A percentile compares a stretch with the other conserved stretches of the same genome.
Evolutionary conservation across 495 filamentous ascomycete species (phyloP).

Genomic region (Neurospora sp.): DNA sequence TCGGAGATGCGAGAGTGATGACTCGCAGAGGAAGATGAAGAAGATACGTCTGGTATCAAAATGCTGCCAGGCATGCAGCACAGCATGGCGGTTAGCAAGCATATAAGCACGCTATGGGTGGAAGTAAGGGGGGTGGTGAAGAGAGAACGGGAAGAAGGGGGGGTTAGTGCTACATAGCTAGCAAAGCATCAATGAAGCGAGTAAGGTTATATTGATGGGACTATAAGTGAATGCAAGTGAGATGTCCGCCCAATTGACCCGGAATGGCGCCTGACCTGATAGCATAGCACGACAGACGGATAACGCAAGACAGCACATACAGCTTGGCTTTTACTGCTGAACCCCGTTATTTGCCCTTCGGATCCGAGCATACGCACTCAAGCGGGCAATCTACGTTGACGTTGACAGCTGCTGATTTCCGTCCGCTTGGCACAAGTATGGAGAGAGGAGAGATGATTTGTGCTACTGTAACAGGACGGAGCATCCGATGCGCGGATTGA

Average conservation of each 20-base stretch:
- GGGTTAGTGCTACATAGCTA: background rate
- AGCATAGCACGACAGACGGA: background rate
- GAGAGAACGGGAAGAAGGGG: background rate
- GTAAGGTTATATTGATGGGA: background rate
- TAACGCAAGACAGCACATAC: background rate
- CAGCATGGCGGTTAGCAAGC: background rate
- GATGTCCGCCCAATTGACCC: no score
- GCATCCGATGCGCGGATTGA: background rate
- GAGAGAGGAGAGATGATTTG: background rate
- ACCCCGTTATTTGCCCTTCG: background rate
- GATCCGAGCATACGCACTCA: background rate
- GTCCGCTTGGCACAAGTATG: background rate
- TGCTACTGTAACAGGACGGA: background rate
- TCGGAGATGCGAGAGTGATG: background rate
- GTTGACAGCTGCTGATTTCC: background rate
- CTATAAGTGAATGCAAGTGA: background rate
- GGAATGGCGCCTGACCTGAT: no score
- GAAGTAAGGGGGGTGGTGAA: background rate
- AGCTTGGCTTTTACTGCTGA: background rate
- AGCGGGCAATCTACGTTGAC: background rate
- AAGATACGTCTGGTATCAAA: background rate
- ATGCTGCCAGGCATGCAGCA: background rate
- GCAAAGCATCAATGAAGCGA: background rate
- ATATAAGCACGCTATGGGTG: background rate
- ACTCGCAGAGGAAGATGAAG: background rate